Evolutionary conservation across 192 early-diverging fungal species (phyloP), one percentile per base, ranked within the genome.

Genomic region (Rhizophagus prolifer): DNA sequence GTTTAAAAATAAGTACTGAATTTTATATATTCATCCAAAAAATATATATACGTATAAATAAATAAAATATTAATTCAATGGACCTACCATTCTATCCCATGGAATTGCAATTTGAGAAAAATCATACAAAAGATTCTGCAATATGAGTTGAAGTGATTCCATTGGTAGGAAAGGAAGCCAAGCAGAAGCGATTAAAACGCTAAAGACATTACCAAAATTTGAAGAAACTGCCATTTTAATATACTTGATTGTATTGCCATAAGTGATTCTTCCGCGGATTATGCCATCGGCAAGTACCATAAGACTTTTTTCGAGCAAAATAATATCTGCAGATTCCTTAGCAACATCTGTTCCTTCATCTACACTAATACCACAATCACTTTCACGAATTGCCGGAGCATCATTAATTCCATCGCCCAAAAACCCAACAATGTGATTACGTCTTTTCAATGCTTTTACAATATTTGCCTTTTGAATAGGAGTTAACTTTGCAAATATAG

Each of bases 331-430:
- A 41, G 87, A 83, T 25, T 88, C 87, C 60, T 88, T 87, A 31
- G 87, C 87, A 38, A 88, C 81, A n/a, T 83, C 80, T 0, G 85
- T 88, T 23, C 79, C 87, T 2, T 80, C 80, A 67, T 88, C 87
- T 28, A 88, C 86, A 14, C 81, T 82, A 66, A 88, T 85, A 4
- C 85, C 86, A 44, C 86, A 85, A 70, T 88, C 87, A 28, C 81
- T 82, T 25, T 80, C 82, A 50, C 81, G 58, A 2, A 88, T 73
- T 4, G 87, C 87, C 7, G 84, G 81, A 0, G 87, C 87, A 58
- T 88, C 87, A 73, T 88, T 88, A 80, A 88, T 85, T 16, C 87
- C 86, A 67, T 88, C 87, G 30, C 85, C 87, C 2, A 88, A 79
- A 70, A 88, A 87, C 13, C 86, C 86, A 38, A 87, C 84, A 6